Percentiles rank a stretch among this genome's conserved stretches.
phyloP scores from a whole-genome alignment of 495 filamentous ascomycete species.

The Saxophila tyrrhenica region DNA sequence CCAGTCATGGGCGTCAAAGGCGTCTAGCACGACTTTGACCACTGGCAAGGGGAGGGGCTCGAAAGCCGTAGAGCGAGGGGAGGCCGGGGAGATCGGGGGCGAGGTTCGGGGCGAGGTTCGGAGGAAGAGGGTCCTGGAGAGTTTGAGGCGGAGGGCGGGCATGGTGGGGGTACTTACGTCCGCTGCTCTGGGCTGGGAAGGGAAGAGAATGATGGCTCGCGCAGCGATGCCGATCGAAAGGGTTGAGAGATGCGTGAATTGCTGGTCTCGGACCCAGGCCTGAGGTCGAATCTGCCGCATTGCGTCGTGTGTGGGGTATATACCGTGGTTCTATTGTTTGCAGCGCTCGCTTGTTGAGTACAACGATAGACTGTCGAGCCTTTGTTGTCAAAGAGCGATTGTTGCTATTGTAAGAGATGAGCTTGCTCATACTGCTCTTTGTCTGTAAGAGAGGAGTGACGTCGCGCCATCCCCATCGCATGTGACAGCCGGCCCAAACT shows the following conservation, averaged over 20 bases:
- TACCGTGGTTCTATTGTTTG: not conserved
- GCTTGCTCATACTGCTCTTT: not conserved
- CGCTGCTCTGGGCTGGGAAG: not conserved
- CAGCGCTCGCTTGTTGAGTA: not conserved
- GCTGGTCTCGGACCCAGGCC: not conserved
- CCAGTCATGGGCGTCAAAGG: constrained; percentile 7
- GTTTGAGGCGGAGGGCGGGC: not conserved
- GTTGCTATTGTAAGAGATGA: not conserved
- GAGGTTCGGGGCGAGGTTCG: not conserved
- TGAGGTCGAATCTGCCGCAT: not conserved
- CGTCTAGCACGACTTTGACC: not conserved
- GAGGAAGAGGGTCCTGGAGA: not conserved
- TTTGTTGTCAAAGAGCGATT: not conserved
- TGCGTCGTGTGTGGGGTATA: not conserved
- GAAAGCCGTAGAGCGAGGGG: not conserved
- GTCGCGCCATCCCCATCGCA: too few relatives aligned
- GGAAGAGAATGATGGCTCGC: not conserved
- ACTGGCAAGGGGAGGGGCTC: constrained; percentile 2
- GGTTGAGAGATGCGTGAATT: not conserved
- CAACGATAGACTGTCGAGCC: not conserved
- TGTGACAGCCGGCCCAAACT: too few relatives aligned
- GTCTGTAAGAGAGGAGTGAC: too few relatives aligned
- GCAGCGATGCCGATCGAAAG: not conserved
- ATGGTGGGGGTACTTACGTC: not conserved
- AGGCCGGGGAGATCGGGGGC: not conserved